Evolutionary conservation across 257 asterid genomes (phyloP).

Genomic region (Orobanche coerulescens): DNA sequence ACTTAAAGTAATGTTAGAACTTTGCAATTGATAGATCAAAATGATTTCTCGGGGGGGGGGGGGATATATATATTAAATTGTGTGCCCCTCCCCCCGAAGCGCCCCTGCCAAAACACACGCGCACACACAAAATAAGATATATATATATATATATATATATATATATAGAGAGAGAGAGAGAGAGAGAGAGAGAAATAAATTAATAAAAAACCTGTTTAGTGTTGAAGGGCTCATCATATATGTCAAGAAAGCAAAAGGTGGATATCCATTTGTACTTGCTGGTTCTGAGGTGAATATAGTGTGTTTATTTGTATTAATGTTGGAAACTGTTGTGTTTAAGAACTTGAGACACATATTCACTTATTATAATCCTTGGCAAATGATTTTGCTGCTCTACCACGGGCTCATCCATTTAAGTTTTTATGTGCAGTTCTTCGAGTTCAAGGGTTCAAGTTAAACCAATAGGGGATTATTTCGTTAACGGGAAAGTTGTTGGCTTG

Average conservation of each 20-base stretch:
- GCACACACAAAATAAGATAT: no score
- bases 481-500: conserved; percentile 34
- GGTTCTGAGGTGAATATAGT: not conserved
- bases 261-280: not conserved
- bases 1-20: not conserved
- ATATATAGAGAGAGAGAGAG: no score
- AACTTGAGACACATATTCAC: not conserved
- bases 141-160: no score
- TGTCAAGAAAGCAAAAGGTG: not conserved
- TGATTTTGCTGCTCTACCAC: conserved; percentile 17
- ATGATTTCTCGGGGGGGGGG: no score
- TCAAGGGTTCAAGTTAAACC: conserved; percentile 47
- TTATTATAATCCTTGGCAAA: conserved; percentile 7
- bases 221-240: not conserved
- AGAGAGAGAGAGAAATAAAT: not conserved
- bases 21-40: no score
- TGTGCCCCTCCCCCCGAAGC: no score
- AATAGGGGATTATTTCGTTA: conserved; percentile 28
- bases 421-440: conserved; percentile 57
- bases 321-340: not conserved
- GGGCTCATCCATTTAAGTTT: conserved; percentile 27
- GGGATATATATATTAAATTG: no score
- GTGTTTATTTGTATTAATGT: no score
- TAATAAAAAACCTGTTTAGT: not conserved
- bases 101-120: no score